Conservation (phyloP, 192 early-diverging fungal genomes). For the Coemansia javaensis region DNA sequence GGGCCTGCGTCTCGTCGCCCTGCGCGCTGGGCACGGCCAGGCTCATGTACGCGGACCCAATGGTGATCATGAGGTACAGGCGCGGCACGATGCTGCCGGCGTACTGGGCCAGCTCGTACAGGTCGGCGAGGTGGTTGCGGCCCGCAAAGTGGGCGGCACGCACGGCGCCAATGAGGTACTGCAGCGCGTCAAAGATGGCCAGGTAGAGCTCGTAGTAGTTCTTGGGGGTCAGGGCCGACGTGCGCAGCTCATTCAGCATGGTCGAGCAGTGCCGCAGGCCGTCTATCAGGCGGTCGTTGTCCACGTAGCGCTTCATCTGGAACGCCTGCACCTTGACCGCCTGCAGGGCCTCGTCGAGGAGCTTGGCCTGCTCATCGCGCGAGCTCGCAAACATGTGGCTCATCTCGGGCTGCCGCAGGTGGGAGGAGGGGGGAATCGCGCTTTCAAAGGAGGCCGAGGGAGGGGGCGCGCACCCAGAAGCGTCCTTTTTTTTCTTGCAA, state of each 20-base stretch:
- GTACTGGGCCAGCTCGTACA: constrained; percentile 98
- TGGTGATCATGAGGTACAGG: constrained; percentile 98
- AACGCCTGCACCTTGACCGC: constrained; percentile 92
- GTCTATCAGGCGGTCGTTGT: constrained; percentile 87
- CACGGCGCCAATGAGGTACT: constrained; percentile 86
- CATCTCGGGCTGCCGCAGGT: constrained; percentile 11
- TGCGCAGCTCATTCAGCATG: constrained; percentile 95
- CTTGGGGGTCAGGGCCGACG: constrained; percentile 91
- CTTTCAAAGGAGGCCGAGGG: no score
- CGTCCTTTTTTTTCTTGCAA: neutral
- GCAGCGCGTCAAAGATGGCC: constrained; percentile 96
- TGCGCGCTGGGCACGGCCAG: constrained; percentile 45
- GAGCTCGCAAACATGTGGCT: constrained; percentile 36
- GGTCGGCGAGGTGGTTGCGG: constrained; percentile 79
- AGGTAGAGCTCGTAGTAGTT: constrained; percentile 99
- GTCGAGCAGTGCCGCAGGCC: constrained; percentile 97
- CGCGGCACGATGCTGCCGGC: constrained; percentile 98
- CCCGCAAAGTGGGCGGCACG: constrained; percentile 84
- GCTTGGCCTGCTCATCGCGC: constrained; percentile 79
- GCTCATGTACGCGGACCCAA: constrained; percentile 94
- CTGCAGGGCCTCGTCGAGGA: constrained; percentile 87
- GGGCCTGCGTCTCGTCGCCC: no score
- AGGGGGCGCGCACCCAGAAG: no score
- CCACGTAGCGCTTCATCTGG: constrained; percentile 94
- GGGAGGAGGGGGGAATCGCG: neutral